Evolutionary conservation across 1,284 basidiomycete genomes (phyloP), one percentile per base, ranked within the genome.

Genomic region (Naganishia liquefaciens): DNA sequence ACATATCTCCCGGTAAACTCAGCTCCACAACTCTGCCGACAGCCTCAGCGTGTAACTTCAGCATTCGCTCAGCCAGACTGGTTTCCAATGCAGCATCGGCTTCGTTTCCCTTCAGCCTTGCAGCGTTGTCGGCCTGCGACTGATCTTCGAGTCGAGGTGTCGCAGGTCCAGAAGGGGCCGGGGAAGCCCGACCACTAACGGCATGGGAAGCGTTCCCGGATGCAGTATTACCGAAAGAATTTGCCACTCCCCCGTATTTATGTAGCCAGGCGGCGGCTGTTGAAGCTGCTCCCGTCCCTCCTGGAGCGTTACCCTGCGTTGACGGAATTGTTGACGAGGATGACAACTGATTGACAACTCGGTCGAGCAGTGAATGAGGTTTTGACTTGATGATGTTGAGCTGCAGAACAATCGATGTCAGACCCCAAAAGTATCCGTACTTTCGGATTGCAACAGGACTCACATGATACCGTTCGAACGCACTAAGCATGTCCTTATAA

Each of bases 1-100:
- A 95, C 90, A 94, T 86, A 71, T 98, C 94, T 53, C 84, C 85
- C 2, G 85, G 73, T 3, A 86, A 79, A 71, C 87, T 93, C 30
- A 98, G 81, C 77, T 96, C 93, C 9, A 94, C 89, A 69, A 91
- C 93, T 68, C 94, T 82, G 4, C 94, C 93, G 39, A 95, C 87
- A 2, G 92, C 89, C 76, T 97, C 94, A 1, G 94, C 93, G 77
- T 98, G 94, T 92, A 93, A 96, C 75, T 87, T 91, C 21, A 97
- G 80, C 86, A 97, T 93, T 70, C 84, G 87, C 80, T 95, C 91
- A 1, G 91, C 90, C 27, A 87, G 82, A 43, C 87, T 85, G 3
- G 96, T 79, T 52, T 82, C 86, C 40, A 96, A 79, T 43, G 86
- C 72, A 5, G 93, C 93, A 73, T 97, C 93, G 67, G 89, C 87